Base-by-base conservation (phyloP, 2,329 filamentous ascomycete species). In the Ophiostoma novo-ulmi region DNA sequence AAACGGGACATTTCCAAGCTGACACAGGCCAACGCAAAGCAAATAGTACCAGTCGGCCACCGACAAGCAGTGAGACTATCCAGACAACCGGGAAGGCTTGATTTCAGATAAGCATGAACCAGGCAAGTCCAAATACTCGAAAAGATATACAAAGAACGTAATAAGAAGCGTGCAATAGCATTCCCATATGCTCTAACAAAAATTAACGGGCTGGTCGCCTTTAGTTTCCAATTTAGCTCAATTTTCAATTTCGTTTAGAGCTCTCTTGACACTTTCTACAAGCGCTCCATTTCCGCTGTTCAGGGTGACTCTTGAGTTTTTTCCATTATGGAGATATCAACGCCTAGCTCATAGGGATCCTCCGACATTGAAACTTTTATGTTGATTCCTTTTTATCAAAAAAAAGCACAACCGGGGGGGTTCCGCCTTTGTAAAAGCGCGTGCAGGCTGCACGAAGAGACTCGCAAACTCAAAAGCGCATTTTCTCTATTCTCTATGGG, bases 1-100 rank as follows among this genome's bases (percentile, higher is more conserved):
- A 14, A 48, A 48, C 44, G 44, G 44, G 13, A 48, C 5, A 48
- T 58, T n/a, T n/a, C n/a, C 52, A 58, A 58, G 8, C 52, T 58
- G 52, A 58, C 52, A 58, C n/a, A 2, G n/a, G 11, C 52, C 52
- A 55, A 7, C 48, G 22, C n/a, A 26, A 17, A 58, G n/a, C 52
- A 58, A 58, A 26, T 3, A 26, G 13, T 13, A 55, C 22, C 48
- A 22, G 20, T 22, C 8, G 6, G 20, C 20, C 48, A 13, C 48
- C 3, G n/a, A 22, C 48, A 55, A 55, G 48, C 52, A 55, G 52
- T 55, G n/a, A 55, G n/a, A 58, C n/a, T 58, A 22, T 26, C 52
- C 52, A 58, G n/a, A 58, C 52, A 58, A n/a, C 52, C 52, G 52
- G 52, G n/a, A 58, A 58, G n/a, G 52, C 52, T 58, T 58, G 52